phyloP scores from a whole-genome alignment of 768 basidiomycete genomes.

The Tulasnella sp. region DNA sequence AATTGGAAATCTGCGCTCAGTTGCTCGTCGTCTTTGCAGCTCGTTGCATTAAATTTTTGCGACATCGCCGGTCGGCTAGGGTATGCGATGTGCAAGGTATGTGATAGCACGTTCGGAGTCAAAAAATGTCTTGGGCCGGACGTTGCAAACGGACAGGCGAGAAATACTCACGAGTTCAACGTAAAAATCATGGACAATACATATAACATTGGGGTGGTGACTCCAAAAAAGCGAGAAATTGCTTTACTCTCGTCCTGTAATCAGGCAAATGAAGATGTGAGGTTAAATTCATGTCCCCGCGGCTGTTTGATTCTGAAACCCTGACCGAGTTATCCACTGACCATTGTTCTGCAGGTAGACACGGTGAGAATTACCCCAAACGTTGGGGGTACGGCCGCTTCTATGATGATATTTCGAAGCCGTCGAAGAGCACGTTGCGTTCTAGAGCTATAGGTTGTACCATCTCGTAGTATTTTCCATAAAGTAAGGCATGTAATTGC shows the following conservation, averaged over 20 bases:
- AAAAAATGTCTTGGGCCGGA: no score
- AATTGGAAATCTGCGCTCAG: neutral
- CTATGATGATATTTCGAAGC: neutral
- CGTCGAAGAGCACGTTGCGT: neutral
- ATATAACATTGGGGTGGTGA: neutral
- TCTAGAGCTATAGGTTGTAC: neutral
- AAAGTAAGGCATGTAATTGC: neutral
- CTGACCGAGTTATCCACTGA: neutral
- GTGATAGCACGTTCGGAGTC: no score
- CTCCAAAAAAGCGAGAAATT: neutral
- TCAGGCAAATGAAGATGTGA: no score
- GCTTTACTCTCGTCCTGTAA: no score
- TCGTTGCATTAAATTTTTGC: neutral
- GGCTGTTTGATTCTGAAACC: neutral
- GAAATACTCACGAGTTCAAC: neutral
- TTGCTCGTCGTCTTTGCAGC: neutral
- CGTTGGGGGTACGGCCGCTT: conserved; percentile 9
- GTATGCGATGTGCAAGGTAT: no score
- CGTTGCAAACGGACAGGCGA: no score
- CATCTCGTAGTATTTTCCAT: neutral
- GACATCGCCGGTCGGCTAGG: neutral
- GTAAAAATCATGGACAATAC: conserved; percentile 9
- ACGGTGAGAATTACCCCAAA: neutral
- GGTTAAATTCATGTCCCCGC: no score
- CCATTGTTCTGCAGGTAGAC: neutral